These are phyloP conservation scores for Jackrogersella multiformis DNA, from an alignment of 495 filamentous ascomycete genomes.

Conservation along the genomic window DNA sequence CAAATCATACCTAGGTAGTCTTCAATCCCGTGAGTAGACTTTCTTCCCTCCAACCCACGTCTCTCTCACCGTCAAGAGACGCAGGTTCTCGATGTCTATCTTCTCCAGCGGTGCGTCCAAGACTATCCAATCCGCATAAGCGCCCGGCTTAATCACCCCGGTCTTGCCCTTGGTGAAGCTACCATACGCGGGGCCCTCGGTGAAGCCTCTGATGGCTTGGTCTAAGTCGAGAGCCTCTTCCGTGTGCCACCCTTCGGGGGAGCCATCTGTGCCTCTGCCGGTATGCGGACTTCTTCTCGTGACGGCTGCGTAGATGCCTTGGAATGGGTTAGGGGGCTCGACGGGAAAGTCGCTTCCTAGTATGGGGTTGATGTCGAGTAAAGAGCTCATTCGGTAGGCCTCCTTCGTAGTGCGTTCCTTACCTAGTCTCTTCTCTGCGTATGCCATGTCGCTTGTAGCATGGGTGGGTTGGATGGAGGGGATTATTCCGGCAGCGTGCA, in stretches of 20 bases:
- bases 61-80: conserved; percentile 62
- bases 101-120: conserved; percentile 57
- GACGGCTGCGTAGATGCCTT: conserved; percentile 70
- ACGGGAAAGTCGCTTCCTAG: conserved; percentile 74
- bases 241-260: conserved; percentile 59
- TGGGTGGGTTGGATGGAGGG: conserved; percentile 75
- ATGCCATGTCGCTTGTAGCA: conserved; percentile 70
- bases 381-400: conserved; percentile 67
- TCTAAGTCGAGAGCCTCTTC: conserved; percentile 62
- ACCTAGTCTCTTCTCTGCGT: conserved; percentile 66
- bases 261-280: conserved; percentile 54
- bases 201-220: conserved; percentile 67
- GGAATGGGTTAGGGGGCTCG: conserved; percentile 67
- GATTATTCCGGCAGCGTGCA: conserved; percentile 65
- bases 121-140: conserved; percentile 71
- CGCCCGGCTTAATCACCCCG: conserved; percentile 61
- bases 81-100: conserved; percentile 55
- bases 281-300: conserved; percentile 63
- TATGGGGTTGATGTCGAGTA: conserved; percentile 57
- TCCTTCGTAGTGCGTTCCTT: conserved; percentile 54
- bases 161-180: conserved; percentile 62
- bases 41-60: conserved; percentile 69
- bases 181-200: conserved; percentile 53
- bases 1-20: too few relatives aligned
- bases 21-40: conserved; percentile 54